phyloP scores from a whole-genome alignment of 768 basidiomycete genomes.

The Pisolithus tinctorius region DNA sequence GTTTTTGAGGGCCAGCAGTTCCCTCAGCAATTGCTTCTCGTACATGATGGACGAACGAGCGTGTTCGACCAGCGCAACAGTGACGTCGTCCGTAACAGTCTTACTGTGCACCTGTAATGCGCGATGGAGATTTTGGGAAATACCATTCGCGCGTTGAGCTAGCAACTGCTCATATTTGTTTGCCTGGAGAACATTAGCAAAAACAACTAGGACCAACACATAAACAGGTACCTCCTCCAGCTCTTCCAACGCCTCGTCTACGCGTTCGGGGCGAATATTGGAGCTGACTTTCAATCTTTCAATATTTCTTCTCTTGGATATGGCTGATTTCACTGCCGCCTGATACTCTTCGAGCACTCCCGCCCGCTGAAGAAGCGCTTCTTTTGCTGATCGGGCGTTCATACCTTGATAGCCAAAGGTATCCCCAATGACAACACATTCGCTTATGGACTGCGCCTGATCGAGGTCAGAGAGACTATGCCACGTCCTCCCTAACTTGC shows the following conservation, averaged over 20 bases:
- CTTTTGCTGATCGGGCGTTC: conserved; percentile 96
- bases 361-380: conserved; percentile 85
- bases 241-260: conserved; percentile 88
- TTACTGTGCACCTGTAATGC: conserved; percentile 81
- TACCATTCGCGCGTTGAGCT: conserved; percentile 81
- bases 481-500: conserved; percentile 81
- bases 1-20: conserved; percentile 75
- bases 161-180: conserved; percentile 84
- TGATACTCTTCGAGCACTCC: conserved; percentile 93
- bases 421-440: conserved; percentile 95
- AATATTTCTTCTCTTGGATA: conserved; percentile 87
- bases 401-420: conserved; percentile 93
- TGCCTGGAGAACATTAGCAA: conserved; percentile 47
- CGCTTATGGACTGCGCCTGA: conserved; percentile 86
- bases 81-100: conserved; percentile 87
- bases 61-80: conserved; percentile 86
- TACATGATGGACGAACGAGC: conserved; percentile 88
- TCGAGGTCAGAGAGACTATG: conserved; percentile 86
- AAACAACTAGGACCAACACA: background rate
- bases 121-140: conserved; percentile 88
- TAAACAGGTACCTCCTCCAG: conserved; percentile 70
- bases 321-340: conserved; percentile 84
- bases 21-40: conserved; percentile 81
- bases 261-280: conserved; percentile 78
- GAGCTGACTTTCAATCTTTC: conserved; percentile 83